phyloP scores from a whole-genome alignment of 305 asterid genomes.

The Coffea humblotiana region DNA sequence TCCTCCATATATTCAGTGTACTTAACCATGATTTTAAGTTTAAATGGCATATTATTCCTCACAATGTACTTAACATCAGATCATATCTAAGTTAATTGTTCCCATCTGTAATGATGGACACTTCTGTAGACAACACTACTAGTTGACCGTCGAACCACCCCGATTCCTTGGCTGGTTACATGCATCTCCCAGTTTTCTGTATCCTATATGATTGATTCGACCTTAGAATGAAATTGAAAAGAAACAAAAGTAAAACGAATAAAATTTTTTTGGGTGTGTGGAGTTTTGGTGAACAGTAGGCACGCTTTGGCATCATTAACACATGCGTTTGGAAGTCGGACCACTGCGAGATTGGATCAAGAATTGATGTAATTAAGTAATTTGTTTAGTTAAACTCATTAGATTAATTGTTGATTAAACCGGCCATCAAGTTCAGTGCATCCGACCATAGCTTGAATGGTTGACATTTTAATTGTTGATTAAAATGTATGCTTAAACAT shows the following conservation, averaged over 20 bases:
- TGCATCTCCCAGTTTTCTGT: background rate
- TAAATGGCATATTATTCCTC: background rate
- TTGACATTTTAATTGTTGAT: conserved; percentile 19
- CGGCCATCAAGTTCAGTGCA: conserved; percentile 15
- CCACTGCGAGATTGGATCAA: conserved; percentile 2
- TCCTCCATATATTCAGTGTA: background rate
- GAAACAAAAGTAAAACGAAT: background rate
- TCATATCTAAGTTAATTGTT: no score
- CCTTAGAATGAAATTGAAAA: background rate
- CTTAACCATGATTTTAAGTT: background rate
- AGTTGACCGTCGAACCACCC: conserved; percentile 16
- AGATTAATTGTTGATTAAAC: background rate
- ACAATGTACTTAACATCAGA: background rate
- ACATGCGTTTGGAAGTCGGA: conserved; percentile 7
- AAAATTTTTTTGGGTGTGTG: background rate
- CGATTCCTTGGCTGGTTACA: conserved; percentile 2
- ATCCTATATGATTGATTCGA: background rate
- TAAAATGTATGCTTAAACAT: background rate
- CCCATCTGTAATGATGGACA: background rate
- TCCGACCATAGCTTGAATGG: conserved; percentile 7
- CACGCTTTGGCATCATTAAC: background rate
- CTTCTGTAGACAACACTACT: background rate
- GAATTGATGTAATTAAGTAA: background rate
- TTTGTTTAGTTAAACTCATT: background rate
- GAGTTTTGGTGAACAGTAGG: background rate